Evolutionary conservation across 1,284 basidiomycete species (phyloP), one percentile per base, ranked within the genome.

Genomic region (Malassezia arunalokei): DNA sequence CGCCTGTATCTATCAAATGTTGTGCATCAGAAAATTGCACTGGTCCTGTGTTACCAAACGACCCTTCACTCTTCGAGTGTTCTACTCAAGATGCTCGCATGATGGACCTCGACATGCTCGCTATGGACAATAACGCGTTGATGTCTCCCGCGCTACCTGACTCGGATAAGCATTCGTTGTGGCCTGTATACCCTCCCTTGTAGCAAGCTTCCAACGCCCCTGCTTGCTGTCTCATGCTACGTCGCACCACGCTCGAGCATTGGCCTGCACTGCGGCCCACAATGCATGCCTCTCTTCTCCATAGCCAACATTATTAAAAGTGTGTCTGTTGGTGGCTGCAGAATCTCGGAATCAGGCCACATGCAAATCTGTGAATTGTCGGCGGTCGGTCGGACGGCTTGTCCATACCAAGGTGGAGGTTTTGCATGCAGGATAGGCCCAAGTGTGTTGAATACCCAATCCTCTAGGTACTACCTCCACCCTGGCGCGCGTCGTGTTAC

Each of bases 11-110:
- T 15, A 32, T 56, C 9, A 43, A 47, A 8, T 55, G 53, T n/a
- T 51, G 56, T 35, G 53, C 42, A 14, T 40, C 38, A 7, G 43
- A 42, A 8, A 17, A 17, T 7, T 55, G 53, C 15, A 55, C 53
- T 1, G 53, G 53, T 8, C 53, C 53, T 5, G 41, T 55, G 11
- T 27, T 55, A 6, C 12, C 46, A 31, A 40, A 47, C 29, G 53
- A 55, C 38, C n/a, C 17, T 20, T 20, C 29, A 5, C 44, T 31
- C 11, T 28, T 32, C 31, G 7, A 31, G n/a, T 20, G 3, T 20
- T 14, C 43, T 15, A 11, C 2, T 35, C 33, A 35, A 15, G 33
- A 12, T 11, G 11, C 33, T 11, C 11, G 15, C 15, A 12, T 15
- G 11, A 5, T 35, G 11, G 20, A 24, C 20, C 20, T 24, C 20